A percentile compares a stretch with the other conserved stretches of the same genome.
Conservation (phyloP, 2,329 filamentous ascomycete species). For the Aureobasidium leucospermi region DNA sequence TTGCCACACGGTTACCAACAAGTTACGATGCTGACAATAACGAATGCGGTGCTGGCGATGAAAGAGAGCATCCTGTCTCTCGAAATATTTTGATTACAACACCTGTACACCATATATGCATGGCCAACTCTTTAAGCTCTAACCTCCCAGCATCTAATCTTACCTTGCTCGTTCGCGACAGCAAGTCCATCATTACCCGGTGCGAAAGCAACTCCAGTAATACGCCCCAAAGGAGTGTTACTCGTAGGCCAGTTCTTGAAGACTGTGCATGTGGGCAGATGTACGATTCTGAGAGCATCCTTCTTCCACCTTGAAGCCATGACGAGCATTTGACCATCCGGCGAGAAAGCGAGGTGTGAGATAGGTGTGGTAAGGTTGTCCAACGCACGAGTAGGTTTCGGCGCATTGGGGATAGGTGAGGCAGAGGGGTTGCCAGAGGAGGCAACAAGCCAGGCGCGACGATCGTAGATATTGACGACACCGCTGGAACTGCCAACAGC, state of each 20-base stretch:
- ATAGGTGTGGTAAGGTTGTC: constrained; percentile 85
- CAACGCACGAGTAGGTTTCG: constrained; percentile 64
- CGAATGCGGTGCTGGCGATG: no score
- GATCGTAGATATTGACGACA: constrained; percentile 90
- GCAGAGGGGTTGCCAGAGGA: constrained; percentile 12
- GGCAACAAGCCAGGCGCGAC: constrained; percentile 48
- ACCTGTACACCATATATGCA: not conserved
- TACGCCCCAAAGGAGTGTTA: constrained; percentile 77
- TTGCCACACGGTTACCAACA: no score
- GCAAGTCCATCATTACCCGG: constrained; percentile 53
- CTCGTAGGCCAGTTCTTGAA: constrained; percentile 96
- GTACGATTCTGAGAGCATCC: constrained; percentile 78
- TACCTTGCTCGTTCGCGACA: constrained; percentile 82
- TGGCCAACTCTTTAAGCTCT: constrained; percentile 16
- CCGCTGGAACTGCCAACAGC: constrained; percentile 80
- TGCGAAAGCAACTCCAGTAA: constrained; percentile 52
- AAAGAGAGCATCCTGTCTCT: not conserved
- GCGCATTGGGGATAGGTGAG: constrained; percentile 51
- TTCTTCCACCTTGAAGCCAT: constrained; percentile 83
- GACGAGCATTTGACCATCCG: constrained; percentile 81
- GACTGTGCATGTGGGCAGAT: constrained; percentile 85
- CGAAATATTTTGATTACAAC: not conserved
- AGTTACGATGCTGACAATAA: no score
- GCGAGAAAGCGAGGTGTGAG: constrained; percentile 71
- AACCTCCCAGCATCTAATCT: constrained; percentile 88